Base-by-base conservation (phyloP, 1,284 basidiomycete species). In the Pseudozyma hubeiensis region DNA sequence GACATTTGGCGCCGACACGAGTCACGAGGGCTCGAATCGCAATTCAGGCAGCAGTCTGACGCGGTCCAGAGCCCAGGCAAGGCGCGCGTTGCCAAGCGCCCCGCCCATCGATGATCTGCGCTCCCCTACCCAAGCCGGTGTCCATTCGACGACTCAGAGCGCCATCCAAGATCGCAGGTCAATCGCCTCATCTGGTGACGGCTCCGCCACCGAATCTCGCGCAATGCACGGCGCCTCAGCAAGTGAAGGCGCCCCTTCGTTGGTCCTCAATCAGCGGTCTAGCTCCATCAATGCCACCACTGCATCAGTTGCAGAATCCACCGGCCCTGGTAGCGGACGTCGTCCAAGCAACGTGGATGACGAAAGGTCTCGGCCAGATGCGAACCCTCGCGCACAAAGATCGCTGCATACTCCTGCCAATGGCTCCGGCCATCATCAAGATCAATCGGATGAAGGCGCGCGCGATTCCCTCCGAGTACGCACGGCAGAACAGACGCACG, bases 11-110 rank as follows among this genome's bases (percentile, higher is more conserved):
- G 66, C 47, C 13, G 72, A 67, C 24, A 52, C 34, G 17, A 51
- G 52, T 24, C 51, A 66, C 45, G 74, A 73, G 4, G 61, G 53
- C 7, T 64, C 72, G 4, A 65, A 67, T 33, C 64, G 67, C 43
- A 75, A 73, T 33, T 65, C 74, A 10, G 64, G 53, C 29, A 75
- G 68, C 58, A 67, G 67, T 40, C 47, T 77, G 46, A 68, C 60
- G 5, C 53, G 77, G 14, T 70, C 71, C n/a, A 77, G 64, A 54
- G 77, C 77, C 13, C 66, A 68, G 43, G 45, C 68, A 17, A 56
- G 77, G n/a, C 65, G 77, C 4, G 67, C 63, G 11, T 59, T 66
- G 10, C 68, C 71, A 14, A 66, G 67, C 41, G 72, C 66, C 5
- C 62, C 72, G n/a, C 49, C 48, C 1, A 54, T 62, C 16, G 71